Percentiles rank a stretch among this genome's conserved stretches.
Evolutionary conservation across 1,284 basidiomycete species (phyloP).

Genomic region (Phylloporus sp.): DNA sequence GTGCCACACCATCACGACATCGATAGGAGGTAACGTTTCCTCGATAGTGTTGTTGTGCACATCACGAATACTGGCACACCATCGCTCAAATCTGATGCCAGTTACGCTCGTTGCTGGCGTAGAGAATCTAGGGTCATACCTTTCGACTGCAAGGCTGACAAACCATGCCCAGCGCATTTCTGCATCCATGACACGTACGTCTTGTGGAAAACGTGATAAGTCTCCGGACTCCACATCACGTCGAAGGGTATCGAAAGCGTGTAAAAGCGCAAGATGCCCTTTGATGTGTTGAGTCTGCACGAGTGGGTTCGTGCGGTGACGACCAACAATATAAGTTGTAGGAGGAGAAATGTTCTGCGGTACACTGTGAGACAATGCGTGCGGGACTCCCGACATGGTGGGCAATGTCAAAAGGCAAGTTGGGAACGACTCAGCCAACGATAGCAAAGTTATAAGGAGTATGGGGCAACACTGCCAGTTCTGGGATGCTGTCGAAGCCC

Average conservation of each 20-base stretch:
- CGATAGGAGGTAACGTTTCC: slow-evolving; percentile 46
- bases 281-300: slow-evolving; percentile 31
- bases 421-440: neutral
- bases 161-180: slow-evolving; percentile 40
- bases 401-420: neutral
- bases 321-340: neutral
- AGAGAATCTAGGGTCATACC: slow-evolving; percentile 12
- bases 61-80: slow-evolving; percentile 19
- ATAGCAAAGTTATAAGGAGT: neutral
- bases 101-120: neutral
- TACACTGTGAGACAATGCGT: neutral
- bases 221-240: slow-evolving; percentile 16
- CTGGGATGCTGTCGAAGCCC: too few relatives aligned
- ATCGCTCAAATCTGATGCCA: slow-evolving; percentile 25
- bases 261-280: slow-evolving; percentile 33
- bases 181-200: slow-evolving; percentile 27
- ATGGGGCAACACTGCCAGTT: too few relatives aligned
- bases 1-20: slow-evolving; percentile 58
- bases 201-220: slow-evolving; percentile 17
- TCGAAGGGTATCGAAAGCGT: slow-evolving; percentile 31
- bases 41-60: neutral
- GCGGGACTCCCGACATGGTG: neutral
- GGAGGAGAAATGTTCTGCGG: neutral
- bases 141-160: slow-evolving; percentile 37
- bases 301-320: slow-evolving; percentile 11